A percentile compares a stretch with the other conserved stretches of the same genome.
These are phyloP conservation scores for Ophiostoma montium DNA, from an alignment of 2,329 filamentous ascomycete genomes.

Conservation along the genomic window DNA sequence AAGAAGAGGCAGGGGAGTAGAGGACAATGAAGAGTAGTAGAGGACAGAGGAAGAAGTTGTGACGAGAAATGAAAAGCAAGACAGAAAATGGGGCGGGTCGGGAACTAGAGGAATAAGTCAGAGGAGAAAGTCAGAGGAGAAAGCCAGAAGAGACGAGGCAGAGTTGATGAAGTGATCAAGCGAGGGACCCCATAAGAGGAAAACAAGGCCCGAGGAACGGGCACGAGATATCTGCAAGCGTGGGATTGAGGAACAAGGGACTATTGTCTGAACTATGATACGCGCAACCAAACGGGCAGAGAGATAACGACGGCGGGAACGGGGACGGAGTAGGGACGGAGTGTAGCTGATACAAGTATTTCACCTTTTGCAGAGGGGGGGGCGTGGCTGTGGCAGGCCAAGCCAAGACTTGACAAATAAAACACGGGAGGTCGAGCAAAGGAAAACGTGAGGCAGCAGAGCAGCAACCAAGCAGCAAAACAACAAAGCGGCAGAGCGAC, in stretches of 20 bases:
- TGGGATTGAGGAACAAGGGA: neutral
- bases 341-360: too few species aligned
- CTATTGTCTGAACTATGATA: conserved; percentile 1
- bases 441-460: neutral
- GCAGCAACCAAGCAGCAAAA: too few species aligned
- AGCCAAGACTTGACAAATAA: neutral
- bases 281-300: neutral
- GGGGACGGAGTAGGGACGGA: neutral
- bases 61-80: neutral
- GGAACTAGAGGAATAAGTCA: too few species aligned
- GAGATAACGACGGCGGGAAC: conserved; percentile 1
- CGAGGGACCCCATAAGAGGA: neutral
- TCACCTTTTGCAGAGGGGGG: neutral
- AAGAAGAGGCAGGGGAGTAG: neutral
- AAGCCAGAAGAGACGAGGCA: too few species aligned
- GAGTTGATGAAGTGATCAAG: too few species aligned
- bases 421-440: neutral
- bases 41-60: neutral
- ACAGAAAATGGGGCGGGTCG: neutral
- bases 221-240: neutral
- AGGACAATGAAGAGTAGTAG: neutral
- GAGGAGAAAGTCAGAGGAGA: too few species aligned
- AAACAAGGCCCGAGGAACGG: neutral
- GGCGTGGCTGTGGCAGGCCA: neutral
- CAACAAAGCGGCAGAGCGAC: too few species aligned